Conservation (phyloP, 306 rosid genomes). For the Prosopis cineraria region DNA sequence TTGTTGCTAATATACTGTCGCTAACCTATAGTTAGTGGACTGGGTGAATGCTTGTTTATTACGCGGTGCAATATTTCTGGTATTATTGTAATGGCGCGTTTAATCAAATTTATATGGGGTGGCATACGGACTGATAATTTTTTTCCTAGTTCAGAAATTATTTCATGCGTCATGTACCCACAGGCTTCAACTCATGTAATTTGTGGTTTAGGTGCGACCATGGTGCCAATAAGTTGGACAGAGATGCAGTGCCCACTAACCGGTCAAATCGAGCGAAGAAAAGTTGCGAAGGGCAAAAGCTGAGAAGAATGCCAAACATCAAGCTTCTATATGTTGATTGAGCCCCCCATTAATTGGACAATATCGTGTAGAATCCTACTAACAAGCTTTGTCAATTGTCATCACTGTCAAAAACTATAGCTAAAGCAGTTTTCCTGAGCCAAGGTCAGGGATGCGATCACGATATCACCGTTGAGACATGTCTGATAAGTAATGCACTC, state of each 20-base stretch:
- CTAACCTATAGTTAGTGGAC: constrained; percentile 1
- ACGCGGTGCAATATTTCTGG: neutral
- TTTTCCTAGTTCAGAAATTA: neutral
- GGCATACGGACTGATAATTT: neutral
- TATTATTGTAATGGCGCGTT: constrained; percentile 2
- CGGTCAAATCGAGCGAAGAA: constrained; percentile 84
- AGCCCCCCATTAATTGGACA: neutral
- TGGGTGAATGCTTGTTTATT: constrained; percentile 3
- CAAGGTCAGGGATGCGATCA: constrained; percentile 17
- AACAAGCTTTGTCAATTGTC: constrained; percentile 33
- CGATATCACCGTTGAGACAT: neutral
- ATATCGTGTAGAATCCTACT: constrained; percentile 33
- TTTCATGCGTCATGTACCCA: neutral
- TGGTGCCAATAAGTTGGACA: constrained; percentile 56
- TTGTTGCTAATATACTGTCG: neutral
- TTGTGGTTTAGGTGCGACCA: constrained; percentile 59
- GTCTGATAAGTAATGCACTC: neutral
- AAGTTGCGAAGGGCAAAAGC: constrained; percentile 82
- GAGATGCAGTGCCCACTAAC: constrained; percentile 46
- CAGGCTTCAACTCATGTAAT: constrained; percentile 26
- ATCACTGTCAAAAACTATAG: constrained; percentile 27
- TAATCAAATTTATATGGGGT: constrained; percentile 9
- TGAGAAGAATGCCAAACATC: constrained; percentile 40
- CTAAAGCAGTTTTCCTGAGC: constrained; percentile 16
- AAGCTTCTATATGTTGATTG: neutral